These are phyloP conservation scores for Mycena polygramma DNA, from an alignment of 768 basidiomycete species.

Conservation along the genomic window DNA sequence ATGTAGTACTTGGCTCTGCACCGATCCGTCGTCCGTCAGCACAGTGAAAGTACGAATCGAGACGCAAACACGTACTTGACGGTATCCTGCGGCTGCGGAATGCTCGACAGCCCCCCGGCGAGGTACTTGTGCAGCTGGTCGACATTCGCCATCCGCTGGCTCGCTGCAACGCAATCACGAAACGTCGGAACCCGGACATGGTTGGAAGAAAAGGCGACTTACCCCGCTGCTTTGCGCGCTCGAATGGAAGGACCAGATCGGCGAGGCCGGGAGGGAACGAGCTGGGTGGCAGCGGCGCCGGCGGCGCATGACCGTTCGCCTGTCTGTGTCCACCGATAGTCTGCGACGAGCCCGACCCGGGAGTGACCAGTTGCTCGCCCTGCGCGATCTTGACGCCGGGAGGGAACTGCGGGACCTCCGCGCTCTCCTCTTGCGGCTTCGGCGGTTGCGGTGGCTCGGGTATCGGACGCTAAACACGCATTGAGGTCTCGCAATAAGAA, in stretches of 20 bases:
- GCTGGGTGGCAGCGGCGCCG: slow-evolving; percentile 43
- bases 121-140: slow-evolving; percentile 93
- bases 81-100: slow-evolving; percentile 93
- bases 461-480: slow-evolving; percentile 8
- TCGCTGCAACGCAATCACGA: slow-evolving; percentile 54
- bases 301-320: slow-evolving; percentile 39
- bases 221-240: slow-evolving; percentile 98
- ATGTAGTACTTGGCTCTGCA: slow-evolving; percentile 95
- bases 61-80: slow-evolving; percentile 74
- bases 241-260: slow-evolving; percentile 95
- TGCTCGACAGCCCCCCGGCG: slow-evolving; percentile 86
- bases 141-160: slow-evolving; percentile 88
- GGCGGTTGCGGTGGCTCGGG: slow-evolving; percentile 11
- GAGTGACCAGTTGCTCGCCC: slow-evolving; percentile 53
- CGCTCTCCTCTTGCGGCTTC: neutral
- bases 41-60: neutral
- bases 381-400: slow-evolving; percentile 74
- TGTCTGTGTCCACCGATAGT: slow-evolving; percentile 64
- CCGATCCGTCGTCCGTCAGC: neutral
- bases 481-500: neutral
- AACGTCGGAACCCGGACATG: neutral
- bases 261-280: slow-evolving; percentile 88
- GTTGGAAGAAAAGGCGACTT: slow-evolving; percentile 33
- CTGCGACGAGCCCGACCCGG: slow-evolving; percentile 35
- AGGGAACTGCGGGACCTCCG: slow-evolving; percentile 64